phyloP scores from a whole-genome alignment of 768 basidiomycete genomes.

The Auricularia sp. region DNA sequence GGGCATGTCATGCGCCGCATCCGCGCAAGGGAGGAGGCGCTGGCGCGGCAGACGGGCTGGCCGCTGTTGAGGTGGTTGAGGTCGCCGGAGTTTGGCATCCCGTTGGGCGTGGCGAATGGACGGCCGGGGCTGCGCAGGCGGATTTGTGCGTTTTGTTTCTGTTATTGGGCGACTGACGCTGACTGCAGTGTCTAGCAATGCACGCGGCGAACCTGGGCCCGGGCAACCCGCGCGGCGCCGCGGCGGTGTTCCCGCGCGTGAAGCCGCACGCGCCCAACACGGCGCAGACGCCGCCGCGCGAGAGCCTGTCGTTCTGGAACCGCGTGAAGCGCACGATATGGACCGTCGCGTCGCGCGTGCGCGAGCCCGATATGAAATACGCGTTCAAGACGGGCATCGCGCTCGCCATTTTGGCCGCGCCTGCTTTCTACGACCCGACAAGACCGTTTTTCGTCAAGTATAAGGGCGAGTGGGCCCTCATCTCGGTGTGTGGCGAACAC shows the following conservation, averaged over 20 bases:
- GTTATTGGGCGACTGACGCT: too few species aligned
- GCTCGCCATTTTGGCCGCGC: conserved; percentile 70
- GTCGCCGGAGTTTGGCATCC: background rate
- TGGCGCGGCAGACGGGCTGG: conserved; percentile 14
- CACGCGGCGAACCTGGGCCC: conserved; percentile 31
- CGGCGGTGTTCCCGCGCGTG: conserved; percentile 66
- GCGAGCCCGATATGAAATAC: conserved; percentile 73
- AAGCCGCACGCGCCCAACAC: conserved; percentile 79
- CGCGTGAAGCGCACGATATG: conserved; percentile 62
- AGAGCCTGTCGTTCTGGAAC: conserved; percentile 50
- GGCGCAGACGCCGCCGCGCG: conserved; percentile 62
- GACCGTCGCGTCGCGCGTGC: conserved; percentile 54
- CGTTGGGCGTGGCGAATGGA: background rate
- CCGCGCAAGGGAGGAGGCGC: conserved; percentile 47
- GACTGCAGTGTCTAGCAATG: too few species aligned
- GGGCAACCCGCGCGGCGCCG: conserved; percentile 30
- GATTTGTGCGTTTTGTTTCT: conserved; percentile 15
- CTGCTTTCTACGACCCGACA: conserved; percentile 77
- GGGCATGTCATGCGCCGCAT: conserved; percentile 78
- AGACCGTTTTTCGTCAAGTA: conserved; percentile 71
- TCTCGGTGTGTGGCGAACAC: conserved; percentile 54
- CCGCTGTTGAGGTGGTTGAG: conserved; percentile 1
- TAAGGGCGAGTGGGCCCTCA: conserved; percentile 91
- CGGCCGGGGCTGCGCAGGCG: conserved; percentile 6
- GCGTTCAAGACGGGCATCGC: conserved; percentile 78